Percentiles rank a stretch among this genome's conserved stretches.
Conservation (phyloP, 2,329 filamentous ascomycete genomes). For the Lachnellula occidentalis region DNA sequence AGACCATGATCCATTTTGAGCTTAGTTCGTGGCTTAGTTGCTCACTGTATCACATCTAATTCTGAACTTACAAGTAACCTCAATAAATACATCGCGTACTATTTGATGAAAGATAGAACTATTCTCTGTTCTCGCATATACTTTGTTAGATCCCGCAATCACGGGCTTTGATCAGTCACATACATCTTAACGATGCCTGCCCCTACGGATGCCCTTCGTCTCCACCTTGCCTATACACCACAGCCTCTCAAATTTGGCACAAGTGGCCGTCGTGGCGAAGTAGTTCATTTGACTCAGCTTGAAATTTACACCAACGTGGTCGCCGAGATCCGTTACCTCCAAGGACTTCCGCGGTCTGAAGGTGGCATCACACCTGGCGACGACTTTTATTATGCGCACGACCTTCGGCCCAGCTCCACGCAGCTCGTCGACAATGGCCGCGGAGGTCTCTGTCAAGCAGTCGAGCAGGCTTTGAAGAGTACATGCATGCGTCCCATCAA, state of each 20-base stretch:
- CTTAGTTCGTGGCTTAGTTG: too few relatives aligned
- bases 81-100: too few relatives aligned
- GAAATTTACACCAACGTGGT: constrained; percentile 33
- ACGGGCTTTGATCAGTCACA: too few relatives aligned
- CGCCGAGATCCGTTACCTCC: constrained; percentile 31
- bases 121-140: too few relatives aligned
- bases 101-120: too few relatives aligned
- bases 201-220: constrained; percentile 10
- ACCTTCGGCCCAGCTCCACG: constrained; percentile 32
- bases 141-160: too few relatives aligned
- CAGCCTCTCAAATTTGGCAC: constrained; percentile 32
- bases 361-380: constrained; percentile 30
- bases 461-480: constrained; percentile 29
- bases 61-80: too few relatives aligned
- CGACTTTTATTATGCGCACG: constrained; percentile 31
- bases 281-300: constrained; percentile 31
- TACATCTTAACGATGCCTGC: background rate
- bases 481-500: constrained; percentile 29
- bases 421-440: constrained; percentile 28
- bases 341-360: constrained; percentile 22
- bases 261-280: constrained; percentile 31
- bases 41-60: too few relatives aligned
- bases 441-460: constrained; percentile 30
- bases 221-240: constrained; percentile 25
- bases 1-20: too few relatives aligned